phyloP scores from a whole-genome alignment of 345 rosid genomes.

The Tarenaya hassleriana region DNA sequence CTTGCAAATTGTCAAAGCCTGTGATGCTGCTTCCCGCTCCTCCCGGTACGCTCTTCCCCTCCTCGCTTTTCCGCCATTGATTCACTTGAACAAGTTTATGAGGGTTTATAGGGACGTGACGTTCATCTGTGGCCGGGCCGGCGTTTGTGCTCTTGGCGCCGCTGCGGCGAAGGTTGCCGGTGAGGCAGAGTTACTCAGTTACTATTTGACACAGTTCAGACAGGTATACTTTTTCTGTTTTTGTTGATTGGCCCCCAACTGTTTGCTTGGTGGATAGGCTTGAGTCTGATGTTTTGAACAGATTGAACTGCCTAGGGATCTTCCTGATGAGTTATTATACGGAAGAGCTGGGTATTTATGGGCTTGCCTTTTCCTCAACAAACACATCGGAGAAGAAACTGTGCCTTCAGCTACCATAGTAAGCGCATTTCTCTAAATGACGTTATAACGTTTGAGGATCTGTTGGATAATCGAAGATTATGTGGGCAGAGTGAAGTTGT shows the following conservation, averaged over 20 bases:
- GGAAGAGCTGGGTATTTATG: constrained; percentile 68
- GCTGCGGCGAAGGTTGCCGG: constrained; percentile 47
- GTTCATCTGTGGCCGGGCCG: constrained; percentile 54
- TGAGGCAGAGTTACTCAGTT: constrained; percentile 27
- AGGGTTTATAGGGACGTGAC: constrained; percentile 40
- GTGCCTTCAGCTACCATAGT: constrained; percentile 27
- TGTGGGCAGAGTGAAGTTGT: constrained; percentile 42
- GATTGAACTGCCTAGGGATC: constrained; percentile 43
- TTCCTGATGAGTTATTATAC: constrained; percentile 51
- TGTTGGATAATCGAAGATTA: constrained; percentile 12
- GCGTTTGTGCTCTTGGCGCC: constrained; percentile 70
- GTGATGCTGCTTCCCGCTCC: constrained; percentile 44
- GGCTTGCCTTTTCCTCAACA: constrained; percentile 56
- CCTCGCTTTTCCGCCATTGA: not conserved
- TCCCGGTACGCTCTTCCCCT: constrained; percentile 28
- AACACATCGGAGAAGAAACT: constrained; percentile 23
- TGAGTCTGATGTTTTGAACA: constrained; percentile 22
- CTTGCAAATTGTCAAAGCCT: constrained; percentile 44
- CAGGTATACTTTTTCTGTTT: constrained; percentile 27
- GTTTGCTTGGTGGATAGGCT: not conserved
- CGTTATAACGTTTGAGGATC: not conserved
- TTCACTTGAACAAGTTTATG: not conserved
- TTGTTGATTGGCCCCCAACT: not conserved
- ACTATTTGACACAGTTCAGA: constrained; percentile 37
- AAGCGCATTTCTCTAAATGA: constrained; percentile 19